A percentile compares a stretch with the other conserved stretches of the same genome.
phyloP scores from a whole-genome alignment of 2,329 filamentous ascomycete genomes.

The Talaromyces piceae region DNA sequence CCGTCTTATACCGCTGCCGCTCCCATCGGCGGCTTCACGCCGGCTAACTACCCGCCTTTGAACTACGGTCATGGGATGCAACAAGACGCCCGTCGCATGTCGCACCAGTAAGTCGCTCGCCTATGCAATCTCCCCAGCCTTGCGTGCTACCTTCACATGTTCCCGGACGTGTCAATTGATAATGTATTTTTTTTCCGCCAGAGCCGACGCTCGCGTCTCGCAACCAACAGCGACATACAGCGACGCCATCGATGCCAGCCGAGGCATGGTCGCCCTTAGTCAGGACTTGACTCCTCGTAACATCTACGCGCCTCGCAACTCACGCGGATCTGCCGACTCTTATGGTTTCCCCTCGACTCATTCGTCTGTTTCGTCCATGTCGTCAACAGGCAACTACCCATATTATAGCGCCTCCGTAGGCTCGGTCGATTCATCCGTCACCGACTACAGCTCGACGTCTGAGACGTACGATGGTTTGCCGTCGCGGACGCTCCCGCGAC shows the following conservation, averaged over 20 bases:
- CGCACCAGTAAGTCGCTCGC: conserved; percentile 82
- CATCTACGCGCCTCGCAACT: conserved; percentile 66
- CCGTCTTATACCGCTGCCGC: conserved; percentile 62
- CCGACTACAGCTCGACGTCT: conserved; percentile 86
- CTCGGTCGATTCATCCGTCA: conserved; percentile 66
- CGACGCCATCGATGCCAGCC: conserved; percentile 85
- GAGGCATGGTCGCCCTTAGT: conserved; percentile 92
- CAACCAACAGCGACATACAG: conserved; percentile 60
- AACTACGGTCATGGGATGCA: conserved; percentile 59
- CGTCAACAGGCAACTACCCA: conserved; percentile 69
- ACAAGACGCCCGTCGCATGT: conserved; percentile 61
- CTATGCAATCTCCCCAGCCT: conserved; percentile 15
- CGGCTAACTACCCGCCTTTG: conserved; percentile 67
- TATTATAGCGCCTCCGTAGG: conserved; percentile 77
- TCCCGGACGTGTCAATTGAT: no score
- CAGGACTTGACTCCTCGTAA: conserved; percentile 84
- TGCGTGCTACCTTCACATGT: neutral
- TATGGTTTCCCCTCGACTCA: conserved; percentile 85
- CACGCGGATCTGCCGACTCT: conserved; percentile 69
- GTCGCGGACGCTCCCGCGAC: conserved; percentile 76
- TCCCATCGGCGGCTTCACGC: conserved; percentile 60
- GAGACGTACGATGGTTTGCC: conserved; percentile 73
- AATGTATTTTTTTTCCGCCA: neutral
- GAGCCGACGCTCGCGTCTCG: conserved; percentile 28
- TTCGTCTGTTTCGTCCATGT: conserved; percentile 92